Base-by-base conservation (phyloP, 176 grass and related monocot genomes). In the Secale cereale region DNA sequence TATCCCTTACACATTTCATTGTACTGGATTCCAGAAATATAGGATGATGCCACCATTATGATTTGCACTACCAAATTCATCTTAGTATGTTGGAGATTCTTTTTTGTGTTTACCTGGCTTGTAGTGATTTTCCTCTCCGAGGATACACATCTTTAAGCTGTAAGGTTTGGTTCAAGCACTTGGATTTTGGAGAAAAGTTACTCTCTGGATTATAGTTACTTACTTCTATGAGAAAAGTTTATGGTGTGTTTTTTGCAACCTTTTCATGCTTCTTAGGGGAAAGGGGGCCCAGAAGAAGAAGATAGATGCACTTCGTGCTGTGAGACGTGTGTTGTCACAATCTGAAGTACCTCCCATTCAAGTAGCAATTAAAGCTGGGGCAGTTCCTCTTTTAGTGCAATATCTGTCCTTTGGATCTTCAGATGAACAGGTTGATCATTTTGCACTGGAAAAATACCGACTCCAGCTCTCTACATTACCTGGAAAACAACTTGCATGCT, bases 311-410 rank as follows among this genome's bases (percentile, higher is more conserved):
- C 90, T 99, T 81, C 86, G 90, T 89, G 88, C 79, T 75, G 88
- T 99, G 85, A 92, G 97, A 37, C 87, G 87, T 31, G 85, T 99
- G 60, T 81, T 99, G 68, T 99, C 97, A 26, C 90, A 94, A 56
- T 95, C 97, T 89, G 91, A 91, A 91, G 75, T 96, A 76, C 93
- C 93, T 91, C 97, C 91, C 52, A 85, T 91, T 84, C 86, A 99
- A 85, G 87, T 88, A 82, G 93, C 93, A 73, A 86, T 96, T 52
- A 92, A 92, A 96, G 88, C 90, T 82, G 93, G 97, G 77, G 93
- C 79, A 40, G 62, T 99, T 60, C 91, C 97, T 89, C 74, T 92
- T 59, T 81, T 99, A 74, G 93, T 96, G 85, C 97, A 94, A 59
- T 99, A 86, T 79, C 76, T 99, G 52, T 91, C 93, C 61, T 99